Percentiles rank a stretch among this genome's conserved stretches.
Conservation (phyloP, 2,329 filamentous ascomycete species). For the Talaromyces amestolkiae region DNA sequence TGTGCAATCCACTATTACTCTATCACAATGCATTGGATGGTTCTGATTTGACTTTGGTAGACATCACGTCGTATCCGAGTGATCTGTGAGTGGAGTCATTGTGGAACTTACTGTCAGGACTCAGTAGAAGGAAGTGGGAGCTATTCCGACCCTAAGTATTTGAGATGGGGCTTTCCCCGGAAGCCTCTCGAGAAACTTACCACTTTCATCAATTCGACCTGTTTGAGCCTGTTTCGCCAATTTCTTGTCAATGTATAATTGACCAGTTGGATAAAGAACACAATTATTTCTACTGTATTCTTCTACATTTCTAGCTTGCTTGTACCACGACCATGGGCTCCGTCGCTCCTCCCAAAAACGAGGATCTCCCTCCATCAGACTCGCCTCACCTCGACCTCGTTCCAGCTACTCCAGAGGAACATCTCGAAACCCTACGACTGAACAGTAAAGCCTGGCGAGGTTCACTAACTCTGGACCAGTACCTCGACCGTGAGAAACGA, state of each 20-base stretch:
- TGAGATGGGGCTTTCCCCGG: conserved; percentile 11
- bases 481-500: conserved; percentile 57
- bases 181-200: conserved; percentile 6
- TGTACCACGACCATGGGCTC: conserved; percentile 36
- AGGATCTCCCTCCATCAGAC: conserved; percentile 41
- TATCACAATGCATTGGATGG: not conserved
- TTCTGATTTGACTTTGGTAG: not conserved
- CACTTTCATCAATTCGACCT: not conserved
- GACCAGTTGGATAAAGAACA: not conserved
- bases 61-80: not conserved
- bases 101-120: not conserved
- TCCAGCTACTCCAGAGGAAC: conserved; percentile 55
- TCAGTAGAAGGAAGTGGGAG: not conserved
- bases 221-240: not conserved
- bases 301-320: not conserved
- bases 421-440: conserved; percentile 50
- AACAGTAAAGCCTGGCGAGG: conserved; percentile 61
- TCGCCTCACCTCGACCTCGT: conserved; percentile 54
- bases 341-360: conserved; percentile 33
- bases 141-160: not conserved
- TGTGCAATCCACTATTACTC: not conserved
- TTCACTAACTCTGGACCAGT: conserved; percentile 53
- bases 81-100: not conserved
- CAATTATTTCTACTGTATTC: not conserved
- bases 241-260: not conserved